A percentile compares a stretch with the other conserved stretches of the same genome.
These are phyloP conservation scores for Daldinia concentrica DNA, from an alignment of 495 filamentous ascomycete genomes.

Conservation along the genomic window DNA sequence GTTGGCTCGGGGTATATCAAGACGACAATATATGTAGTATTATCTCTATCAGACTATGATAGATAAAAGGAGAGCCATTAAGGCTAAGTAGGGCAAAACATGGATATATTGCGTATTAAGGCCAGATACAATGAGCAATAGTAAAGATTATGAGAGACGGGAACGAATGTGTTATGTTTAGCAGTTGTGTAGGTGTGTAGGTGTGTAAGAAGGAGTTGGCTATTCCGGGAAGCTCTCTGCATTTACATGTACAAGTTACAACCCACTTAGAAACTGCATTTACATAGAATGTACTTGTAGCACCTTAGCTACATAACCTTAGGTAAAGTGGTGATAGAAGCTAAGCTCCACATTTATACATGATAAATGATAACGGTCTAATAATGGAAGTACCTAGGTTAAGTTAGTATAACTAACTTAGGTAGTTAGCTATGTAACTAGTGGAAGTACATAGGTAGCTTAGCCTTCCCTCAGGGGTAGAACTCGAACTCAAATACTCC, in stretches of 20 bases:
- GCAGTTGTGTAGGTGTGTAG: background rate
- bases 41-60: slow-evolving; percentile 23
- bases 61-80: slow-evolving; percentile 28
- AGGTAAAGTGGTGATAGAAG: slow-evolving; percentile 6
- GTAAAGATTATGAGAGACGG: slow-evolving; percentile 4
- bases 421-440: too few relatives aligned
- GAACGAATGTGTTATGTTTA: background rate
- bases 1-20: slow-evolving; percentile 16
- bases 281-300: background rate
- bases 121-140: background rate
- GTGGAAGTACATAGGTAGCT: too few relatives aligned
- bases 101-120: background rate
- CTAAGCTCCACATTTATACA: slow-evolving; percentile 15
- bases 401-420: too few relatives aligned
- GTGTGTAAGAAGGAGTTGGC: background rate
- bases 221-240: slow-evolving; percentile 1
- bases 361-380: slow-evolving; percentile 16
- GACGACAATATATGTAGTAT: slow-evolving; percentile 22
- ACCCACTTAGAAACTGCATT: background rate
- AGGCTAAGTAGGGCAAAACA: slow-evolving; percentile 11
- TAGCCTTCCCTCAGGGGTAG: too few relatives aligned
- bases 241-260: background rate
- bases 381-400: background rate
- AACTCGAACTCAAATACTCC: too few relatives aligned
- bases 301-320: background rate